phyloP scores from a whole-genome alignment of 768 basidiomycete species.

The Russula lepida region DNA sequence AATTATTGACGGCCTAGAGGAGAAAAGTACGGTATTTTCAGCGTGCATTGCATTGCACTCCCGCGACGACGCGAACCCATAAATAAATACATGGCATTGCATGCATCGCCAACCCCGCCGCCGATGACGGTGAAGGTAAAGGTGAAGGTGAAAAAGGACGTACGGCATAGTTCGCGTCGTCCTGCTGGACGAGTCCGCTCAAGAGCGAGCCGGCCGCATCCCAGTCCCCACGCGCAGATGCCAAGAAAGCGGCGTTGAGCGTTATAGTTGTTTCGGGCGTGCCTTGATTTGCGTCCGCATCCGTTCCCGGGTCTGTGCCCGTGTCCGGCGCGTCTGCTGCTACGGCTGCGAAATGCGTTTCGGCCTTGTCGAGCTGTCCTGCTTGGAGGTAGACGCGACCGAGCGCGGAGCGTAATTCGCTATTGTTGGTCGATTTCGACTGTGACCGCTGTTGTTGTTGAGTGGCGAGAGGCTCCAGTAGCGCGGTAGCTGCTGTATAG shows the following conservation, averaged over 20 bases:
- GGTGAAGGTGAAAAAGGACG: no score
- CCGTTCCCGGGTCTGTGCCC: no score
- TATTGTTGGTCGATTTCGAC: slow-evolving; percentile 22
- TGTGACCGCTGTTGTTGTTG: slow-evolving; percentile 12
- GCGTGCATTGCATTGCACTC: no score
- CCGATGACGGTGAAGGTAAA: no score
- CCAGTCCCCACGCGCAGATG: slow-evolving; percentile 69
- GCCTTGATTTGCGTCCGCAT: slow-evolving; percentile 28
- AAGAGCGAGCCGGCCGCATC: slow-evolving; percentile 40
- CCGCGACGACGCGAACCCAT: no score
- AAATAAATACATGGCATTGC: no score
- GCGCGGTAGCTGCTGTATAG: slow-evolving; percentile 52
- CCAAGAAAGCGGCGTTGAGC: slow-evolving; percentile 62
- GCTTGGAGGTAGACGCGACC: slow-evolving; percentile 69
- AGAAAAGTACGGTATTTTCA: background rate
- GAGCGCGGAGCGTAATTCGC: slow-evolving; percentile 54
- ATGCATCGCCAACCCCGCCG: no score
- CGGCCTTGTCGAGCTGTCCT: slow-evolving; percentile 54
- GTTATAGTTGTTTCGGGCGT: slow-evolving; percentile 34
- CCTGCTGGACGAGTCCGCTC: slow-evolving; percentile 36
- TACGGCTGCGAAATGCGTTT: slow-evolving; percentile 47
- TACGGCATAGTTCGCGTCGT: slow-evolving; percentile 25
- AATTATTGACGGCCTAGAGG: slow-evolving; percentile 62
- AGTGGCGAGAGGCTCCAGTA: slow-evolving; percentile 59
- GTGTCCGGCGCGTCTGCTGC: slow-evolving; percentile 38